These are phyloP conservation scores for Hypoxylon sp. DNA, from an alignment of 2,329 filamentous ascomycete species.

Conservation along the genomic window DNA sequence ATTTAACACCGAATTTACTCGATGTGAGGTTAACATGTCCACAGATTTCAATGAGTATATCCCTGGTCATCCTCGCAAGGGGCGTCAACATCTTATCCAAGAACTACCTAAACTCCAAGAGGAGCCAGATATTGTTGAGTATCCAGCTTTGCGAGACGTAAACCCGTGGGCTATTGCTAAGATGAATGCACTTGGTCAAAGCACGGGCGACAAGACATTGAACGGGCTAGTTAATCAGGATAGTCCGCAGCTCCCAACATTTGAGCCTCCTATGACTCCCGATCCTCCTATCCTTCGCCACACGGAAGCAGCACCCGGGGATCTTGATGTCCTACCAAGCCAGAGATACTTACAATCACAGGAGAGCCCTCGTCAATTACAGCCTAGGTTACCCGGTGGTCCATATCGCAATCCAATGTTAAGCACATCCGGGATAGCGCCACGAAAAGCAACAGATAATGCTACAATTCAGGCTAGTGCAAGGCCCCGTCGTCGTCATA, in stretches of 20 bases:
- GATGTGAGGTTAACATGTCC: slow-evolving; percentile 45
- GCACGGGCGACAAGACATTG: not conserved
- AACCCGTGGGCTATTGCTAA: slow-evolving; percentile 61
- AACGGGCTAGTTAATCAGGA: not conserved
- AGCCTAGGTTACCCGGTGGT: slow-evolving; percentile 41
- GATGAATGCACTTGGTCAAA: slow-evolving; percentile 49
- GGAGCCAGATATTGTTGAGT: slow-evolving; percentile 11
- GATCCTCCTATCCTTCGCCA: slow-evolving; percentile 53
- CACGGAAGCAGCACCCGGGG: slow-evolving; percentile 48
- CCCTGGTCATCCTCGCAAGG: slow-evolving; percentile 7
- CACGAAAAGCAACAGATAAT: slow-evolving; percentile 7
- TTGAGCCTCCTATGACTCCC: slow-evolving; percentile 37
- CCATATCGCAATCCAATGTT: slow-evolving; percentile 49
- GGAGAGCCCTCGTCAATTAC: slow-evolving; percentile 11
- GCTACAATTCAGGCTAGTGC: slow-evolving; percentile 15
- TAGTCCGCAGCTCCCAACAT: not conserved
- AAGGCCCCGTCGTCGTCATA: slow-evolving; percentile 29
- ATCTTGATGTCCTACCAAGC: slow-evolving; percentile 50
- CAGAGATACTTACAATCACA: slow-evolving; percentile 31
- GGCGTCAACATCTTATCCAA: slow-evolving; percentile 1
- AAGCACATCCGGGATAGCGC: slow-evolving; percentile 33
- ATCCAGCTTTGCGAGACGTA: slow-evolving; percentile 35
- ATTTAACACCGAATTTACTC: slow-evolving; percentile 4
- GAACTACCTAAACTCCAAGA: not conserved
- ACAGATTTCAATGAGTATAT: slow-evolving; percentile 41